Conservation (phyloP, 495 filamentous ascomycete genomes). For the Tuber calosporum region DNA sequence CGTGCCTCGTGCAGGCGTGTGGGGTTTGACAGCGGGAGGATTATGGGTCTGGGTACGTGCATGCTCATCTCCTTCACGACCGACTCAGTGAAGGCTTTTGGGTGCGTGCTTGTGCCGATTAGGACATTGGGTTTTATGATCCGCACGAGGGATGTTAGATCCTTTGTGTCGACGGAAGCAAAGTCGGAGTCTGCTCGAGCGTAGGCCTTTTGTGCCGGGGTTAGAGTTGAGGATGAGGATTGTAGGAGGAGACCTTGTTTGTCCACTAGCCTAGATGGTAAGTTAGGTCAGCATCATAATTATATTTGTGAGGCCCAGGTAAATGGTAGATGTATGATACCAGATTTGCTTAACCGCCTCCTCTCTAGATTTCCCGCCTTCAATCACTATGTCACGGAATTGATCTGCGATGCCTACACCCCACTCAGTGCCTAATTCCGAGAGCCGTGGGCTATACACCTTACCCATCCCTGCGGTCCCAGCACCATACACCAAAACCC, state of each 20-base stretch:
- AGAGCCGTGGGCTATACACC: background rate
- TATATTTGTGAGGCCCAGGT: background rate
- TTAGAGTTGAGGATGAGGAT: constrained; percentile 55
- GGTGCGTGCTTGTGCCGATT: constrained; percentile 76
- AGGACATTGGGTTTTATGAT: constrained; percentile 72
- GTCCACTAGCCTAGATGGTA: constrained; percentile 64
- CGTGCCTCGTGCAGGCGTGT: constrained; percentile 76
- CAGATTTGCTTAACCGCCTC: constrained; percentile 79
- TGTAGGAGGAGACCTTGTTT: constrained; percentile 70
- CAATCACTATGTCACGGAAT: constrained; percentile 64
- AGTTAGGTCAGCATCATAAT: background rate
- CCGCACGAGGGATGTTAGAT: constrained; percentile 61
- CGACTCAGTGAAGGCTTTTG: constrained; percentile 69
- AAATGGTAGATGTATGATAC: constrained; percentile 43
- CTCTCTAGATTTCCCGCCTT: constrained; percentile 53
- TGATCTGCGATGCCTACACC: constrained; percentile 66
- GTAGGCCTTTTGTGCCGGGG: constrained; percentile 58
- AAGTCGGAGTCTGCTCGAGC: constrained; percentile 61
- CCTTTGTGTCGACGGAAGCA: constrained; percentile 49
- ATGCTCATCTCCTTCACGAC: constrained; percentile 71
- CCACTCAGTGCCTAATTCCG: background rate
- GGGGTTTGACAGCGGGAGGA: constrained; percentile 81
- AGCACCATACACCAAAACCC: constrained; percentile 69
- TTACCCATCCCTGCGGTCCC: constrained; percentile 72
- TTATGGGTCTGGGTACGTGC: constrained; percentile 66